Evolutionary conservation across 169 alveolate species (phyloP).

Genomic region (Cryptosporidium bovis): DNA sequence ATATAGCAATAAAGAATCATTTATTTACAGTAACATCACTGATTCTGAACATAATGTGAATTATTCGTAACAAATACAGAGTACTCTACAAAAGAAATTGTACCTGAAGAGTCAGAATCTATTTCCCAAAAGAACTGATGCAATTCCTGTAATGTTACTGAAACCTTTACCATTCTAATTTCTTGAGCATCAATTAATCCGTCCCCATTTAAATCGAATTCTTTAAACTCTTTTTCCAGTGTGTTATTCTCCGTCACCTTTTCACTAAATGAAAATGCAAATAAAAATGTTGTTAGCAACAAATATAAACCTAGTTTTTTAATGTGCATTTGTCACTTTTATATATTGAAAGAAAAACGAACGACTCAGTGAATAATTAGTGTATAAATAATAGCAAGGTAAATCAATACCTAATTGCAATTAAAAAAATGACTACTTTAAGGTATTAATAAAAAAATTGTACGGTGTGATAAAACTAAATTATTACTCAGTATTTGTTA

Average conservation of each 20-base stretch:
- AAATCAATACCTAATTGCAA: too few relatives aligned
- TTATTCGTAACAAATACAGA: constrained; percentile 32
- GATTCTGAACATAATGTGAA: constrained; percentile 25
- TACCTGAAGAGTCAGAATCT: constrained; percentile 59
- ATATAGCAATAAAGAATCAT: neutral
- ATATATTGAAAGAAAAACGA: neutral
- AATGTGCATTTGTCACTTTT: neutral
- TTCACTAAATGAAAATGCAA: neutral
- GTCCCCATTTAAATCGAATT: constrained; percentile 50
- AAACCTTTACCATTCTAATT: constrained; percentile 21
- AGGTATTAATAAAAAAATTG: too few relatives aligned
- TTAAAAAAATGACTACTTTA: too few relatives aligned
- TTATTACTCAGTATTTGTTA: too few relatives aligned
- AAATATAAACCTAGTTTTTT: neutral
- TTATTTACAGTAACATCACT: neutral
- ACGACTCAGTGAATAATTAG: neutral
- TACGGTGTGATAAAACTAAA: too few relatives aligned
- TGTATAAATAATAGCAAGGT: neutral
- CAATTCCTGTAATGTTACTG: constrained; percentile 60
- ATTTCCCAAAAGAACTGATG: constrained; percentile 74
- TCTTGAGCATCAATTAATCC: constrained; percentile 71
- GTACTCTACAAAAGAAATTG: constrained; percentile 37
- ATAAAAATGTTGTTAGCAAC: neutral
- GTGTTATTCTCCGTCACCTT: neutral
- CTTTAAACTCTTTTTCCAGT: constrained; percentile 34